Evolutionary conservation across 352 stramenopile genomes (phyloP).

Genomic region (Pythium myriotylum): DNA sequence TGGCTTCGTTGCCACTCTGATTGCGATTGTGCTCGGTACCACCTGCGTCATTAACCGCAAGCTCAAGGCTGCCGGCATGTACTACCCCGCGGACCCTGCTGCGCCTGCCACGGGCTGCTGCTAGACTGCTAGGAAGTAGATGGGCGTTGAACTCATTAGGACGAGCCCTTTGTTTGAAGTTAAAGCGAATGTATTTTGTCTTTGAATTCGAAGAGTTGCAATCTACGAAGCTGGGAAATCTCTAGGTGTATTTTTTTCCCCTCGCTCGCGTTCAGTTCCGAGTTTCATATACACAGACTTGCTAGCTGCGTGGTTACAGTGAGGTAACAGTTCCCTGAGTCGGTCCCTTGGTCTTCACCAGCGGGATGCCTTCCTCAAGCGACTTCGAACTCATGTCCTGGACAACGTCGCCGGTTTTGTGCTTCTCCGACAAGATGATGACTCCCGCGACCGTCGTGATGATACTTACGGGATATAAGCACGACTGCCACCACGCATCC

Average conservation of each 20-base stretch:
- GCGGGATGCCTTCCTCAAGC: conserved; percentile 29
- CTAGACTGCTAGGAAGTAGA: conserved; percentile 10
- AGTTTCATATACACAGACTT: background rate
- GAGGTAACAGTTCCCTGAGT: conserved; percentile 35
- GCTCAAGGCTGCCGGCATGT: conserved; percentile 80
- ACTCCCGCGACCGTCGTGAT: conserved; percentile 78
- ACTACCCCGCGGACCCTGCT: conserved; percentile 62
- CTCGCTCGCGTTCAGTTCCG: no score
- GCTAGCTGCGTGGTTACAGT: conserved; percentile 4
- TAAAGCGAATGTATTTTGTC: conserved; percentile 17
- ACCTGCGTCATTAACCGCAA: conserved; percentile 85
- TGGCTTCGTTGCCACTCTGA: conserved; percentile 65
- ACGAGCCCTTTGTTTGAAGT: conserved; percentile 5
- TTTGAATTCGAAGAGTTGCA: conserved; percentile 12
- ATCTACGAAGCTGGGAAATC: background rate
- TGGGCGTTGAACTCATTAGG: background rate
- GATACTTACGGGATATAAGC: conserved; percentile 79
- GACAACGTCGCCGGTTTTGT: conserved; percentile 55
- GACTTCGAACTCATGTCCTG: conserved; percentile 26
- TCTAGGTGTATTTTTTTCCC: background rate
- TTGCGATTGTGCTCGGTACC: conserved; percentile 54
- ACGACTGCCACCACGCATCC: conserved; percentile 79
- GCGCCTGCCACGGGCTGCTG: conserved; percentile 60
- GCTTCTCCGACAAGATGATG: conserved; percentile 82
- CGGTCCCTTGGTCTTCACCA: conserved; percentile 26